Percentiles rank a stretch among this genome's conserved stretches.
Conservation (phyloP, 176 grass and related monocot species). For the Stipa capillata region DNA sequence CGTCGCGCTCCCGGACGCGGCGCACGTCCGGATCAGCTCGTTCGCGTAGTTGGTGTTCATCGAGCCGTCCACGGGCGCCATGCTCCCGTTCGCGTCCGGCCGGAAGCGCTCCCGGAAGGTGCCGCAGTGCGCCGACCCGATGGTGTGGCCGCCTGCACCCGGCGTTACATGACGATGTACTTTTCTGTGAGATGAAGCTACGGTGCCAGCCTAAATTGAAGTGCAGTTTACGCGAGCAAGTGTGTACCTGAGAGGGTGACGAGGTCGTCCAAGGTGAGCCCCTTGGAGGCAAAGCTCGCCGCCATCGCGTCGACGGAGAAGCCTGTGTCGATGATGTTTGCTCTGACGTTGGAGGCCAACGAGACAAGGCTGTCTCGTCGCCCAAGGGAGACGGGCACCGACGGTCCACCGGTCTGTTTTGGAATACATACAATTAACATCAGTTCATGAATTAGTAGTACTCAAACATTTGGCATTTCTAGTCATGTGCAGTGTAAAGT, state of each 20-base stretch:
- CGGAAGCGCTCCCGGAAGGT: slow-evolving; percentile 84
- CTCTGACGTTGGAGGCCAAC: slow-evolving; percentile 60
- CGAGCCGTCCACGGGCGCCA: slow-evolving; percentile 48
- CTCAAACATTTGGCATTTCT: not conserved
- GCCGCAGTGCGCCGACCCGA: slow-evolving; percentile 81
- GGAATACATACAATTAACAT: not conserved
- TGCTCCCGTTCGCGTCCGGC: slow-evolving; percentile 55
- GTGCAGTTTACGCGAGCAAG: not conserved
- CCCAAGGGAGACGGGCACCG: slow-evolving; percentile 47
- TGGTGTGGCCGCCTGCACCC: slow-evolving; percentile 66
- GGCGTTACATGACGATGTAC: not conserved
- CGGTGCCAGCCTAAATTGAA: not conserved
- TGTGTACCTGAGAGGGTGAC: slow-evolving; percentile 70
- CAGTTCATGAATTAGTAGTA: not conserved
- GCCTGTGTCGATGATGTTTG: slow-evolving; percentile 87
- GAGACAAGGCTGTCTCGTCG: slow-evolving; percentile 66
- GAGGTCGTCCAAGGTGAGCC: slow-evolving; percentile 68
- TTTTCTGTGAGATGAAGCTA: not conserved
- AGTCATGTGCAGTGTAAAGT: not conserved
- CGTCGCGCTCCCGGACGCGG: slow-evolving; percentile 2
- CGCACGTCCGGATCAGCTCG: slow-evolving; percentile 54
- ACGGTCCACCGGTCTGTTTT: slow-evolving; percentile 77
- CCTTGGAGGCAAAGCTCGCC: slow-evolving; percentile 60
- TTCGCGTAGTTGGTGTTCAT: slow-evolving; percentile 68
- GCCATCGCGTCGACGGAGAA: slow-evolving; percentile 80